Base-by-base conservation (phyloP, 1,139 yeast genomes). In the Yamadazyma mexicana region DNA sequence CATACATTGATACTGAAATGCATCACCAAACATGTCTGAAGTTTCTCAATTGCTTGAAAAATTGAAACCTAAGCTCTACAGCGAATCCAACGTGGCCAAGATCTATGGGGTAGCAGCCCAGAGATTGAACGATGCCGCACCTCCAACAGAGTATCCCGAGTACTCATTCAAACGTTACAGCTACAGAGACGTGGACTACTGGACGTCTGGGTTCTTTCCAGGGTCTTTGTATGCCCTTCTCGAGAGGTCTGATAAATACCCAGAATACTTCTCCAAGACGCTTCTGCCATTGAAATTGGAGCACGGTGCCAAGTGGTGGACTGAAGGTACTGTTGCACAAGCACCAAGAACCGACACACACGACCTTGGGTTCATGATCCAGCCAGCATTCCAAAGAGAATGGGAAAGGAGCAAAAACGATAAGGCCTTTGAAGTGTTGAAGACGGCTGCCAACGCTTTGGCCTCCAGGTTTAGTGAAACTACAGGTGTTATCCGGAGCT, bases 131-230 rank as follows among this genome's bases (percentile, higher is more conserved):
- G 39, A 42, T 8, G 8, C 17, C 3, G 9, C 12, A 4, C 50
- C 50, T 5, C 52, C 51, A 5, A 35, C 37, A 4, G 40, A 39
- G 18, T 41, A 41, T 28, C 51, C 53, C 6, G 48, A 49, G 17
- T 46, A 48, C 26, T 38, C 46, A 5, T 40, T 33, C 28, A 42
- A 41, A 4, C 40, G 44, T 31, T 56, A 55, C 38, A 34, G 39
- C 6, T 51, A 37, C 38, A 44, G 51, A 18, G 50, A 46, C n/a
- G 44, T 47, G 18, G 50, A 52, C n/a, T 52, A 54, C 46, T 57
- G 62, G 62, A 58, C 62, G 1, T 39, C 56, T 9, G 62, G 62
- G 8, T 58, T 55, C 43, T 58, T 58, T 36, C 61, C 62, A 2
- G 62, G 62, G 1, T 47, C 55, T 4, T 35, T 58, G 2, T 53